Evolutionary conservation across 768 basidiomycete genomes (phyloP).

Genomic region (Rhodotorula graminis): DNA sequence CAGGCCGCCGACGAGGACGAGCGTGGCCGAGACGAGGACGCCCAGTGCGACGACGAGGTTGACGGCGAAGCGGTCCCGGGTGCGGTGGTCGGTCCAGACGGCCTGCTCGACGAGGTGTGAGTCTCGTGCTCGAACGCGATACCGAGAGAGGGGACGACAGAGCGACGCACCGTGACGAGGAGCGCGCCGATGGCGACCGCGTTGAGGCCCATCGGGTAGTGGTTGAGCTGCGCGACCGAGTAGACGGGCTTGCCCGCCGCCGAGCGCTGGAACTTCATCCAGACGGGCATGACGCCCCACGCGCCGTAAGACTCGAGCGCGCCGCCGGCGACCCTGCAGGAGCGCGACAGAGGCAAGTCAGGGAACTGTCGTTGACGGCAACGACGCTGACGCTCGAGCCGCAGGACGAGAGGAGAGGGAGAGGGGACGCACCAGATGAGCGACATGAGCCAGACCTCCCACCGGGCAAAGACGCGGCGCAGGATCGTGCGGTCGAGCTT

Average conservation of each 20-base stretch:
- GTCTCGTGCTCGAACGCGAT: slow-evolving; percentile 40
- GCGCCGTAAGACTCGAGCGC: slow-evolving; percentile 9
- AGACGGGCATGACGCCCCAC: slow-evolving; percentile 6
- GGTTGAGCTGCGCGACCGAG: slow-evolving; percentile 37
- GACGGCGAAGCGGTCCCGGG: slow-evolving; percentile 57
- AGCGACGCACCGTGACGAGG: slow-evolving; percentile 44
- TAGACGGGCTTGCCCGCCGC: slow-evolving; percentile 15
- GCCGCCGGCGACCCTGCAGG: neutral
- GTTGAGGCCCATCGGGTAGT: slow-evolving; percentile 40
- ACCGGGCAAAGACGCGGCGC: slow-evolving; percentile 21
- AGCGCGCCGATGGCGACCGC: slow-evolving; percentile 37
- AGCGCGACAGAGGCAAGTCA: no score
- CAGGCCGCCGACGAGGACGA: slow-evolving; percentile 1
- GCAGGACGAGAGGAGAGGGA: neutral
- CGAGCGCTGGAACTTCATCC: slow-evolving; percentile 37
- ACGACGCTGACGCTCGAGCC: neutral
- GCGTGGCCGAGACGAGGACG: slow-evolving; percentile 60
- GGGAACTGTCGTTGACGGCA: no score
- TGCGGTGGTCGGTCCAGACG: slow-evolving; percentile 57
- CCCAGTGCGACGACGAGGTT: slow-evolving; percentile 62
- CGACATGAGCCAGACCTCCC: slow-evolving; percentile 4
- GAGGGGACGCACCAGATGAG: neutral
- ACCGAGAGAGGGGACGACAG: neutral
- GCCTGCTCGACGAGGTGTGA: slow-evolving; percentile 43
- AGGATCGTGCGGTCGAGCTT: slow-evolving; percentile 12